phyloP scores from a whole-genome alignment of 2,329 filamentous ascomycete genomes.

The Fusarium humuli region DNA sequence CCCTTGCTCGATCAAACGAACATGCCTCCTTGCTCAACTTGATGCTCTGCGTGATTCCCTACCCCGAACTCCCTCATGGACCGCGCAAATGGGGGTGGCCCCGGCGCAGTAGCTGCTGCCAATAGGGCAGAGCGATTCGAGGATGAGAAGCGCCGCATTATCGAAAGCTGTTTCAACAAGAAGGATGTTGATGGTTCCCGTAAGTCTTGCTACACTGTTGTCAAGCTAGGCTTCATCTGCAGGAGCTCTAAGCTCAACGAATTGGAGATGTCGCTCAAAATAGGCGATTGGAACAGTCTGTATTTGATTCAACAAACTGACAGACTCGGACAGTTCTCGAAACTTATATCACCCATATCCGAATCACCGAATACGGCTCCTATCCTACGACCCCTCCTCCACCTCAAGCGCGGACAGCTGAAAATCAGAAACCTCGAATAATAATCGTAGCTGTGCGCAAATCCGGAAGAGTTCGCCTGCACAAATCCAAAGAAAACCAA shows the following conservation, averaged over 20 bases:
- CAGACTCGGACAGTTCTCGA: conserved; percentile 62
- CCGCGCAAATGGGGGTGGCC: conserved; percentile 54
- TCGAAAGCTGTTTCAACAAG: conserved; percentile 94
- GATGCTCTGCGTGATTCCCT: conserved; percentile 43
- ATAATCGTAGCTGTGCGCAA: conserved; percentile 95
- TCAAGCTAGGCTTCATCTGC: conserved; percentile 7
- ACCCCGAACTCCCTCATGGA: conserved; percentile 50
- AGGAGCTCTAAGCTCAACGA: neutral
- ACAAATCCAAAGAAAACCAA: conserved; percentile 95
- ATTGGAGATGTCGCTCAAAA: neutral
- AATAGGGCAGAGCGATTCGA: conserved; percentile 85
- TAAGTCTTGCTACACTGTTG: conserved; percentile 62
- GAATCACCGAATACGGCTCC: conserved; percentile 85
- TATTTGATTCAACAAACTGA: conserved; percentile 9
- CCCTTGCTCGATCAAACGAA: conserved; percentile 41
- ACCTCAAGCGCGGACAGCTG: conserved; percentile 74
- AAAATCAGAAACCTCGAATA: conserved; percentile 86
- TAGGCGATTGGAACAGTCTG: neutral
- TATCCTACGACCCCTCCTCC: conserved; percentile 88
- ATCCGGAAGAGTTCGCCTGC: conserved; percentile 91
- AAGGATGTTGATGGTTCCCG: conserved; percentile 86
- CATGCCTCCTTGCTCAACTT: conserved; percentile 47
- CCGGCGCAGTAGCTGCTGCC: conserved; percentile 51
- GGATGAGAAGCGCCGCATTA: conserved; percentile 94
- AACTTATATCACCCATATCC: conserved; percentile 98